Conservation (phyloP, 129 eudicot species). For the Arctium minus region DNA sequence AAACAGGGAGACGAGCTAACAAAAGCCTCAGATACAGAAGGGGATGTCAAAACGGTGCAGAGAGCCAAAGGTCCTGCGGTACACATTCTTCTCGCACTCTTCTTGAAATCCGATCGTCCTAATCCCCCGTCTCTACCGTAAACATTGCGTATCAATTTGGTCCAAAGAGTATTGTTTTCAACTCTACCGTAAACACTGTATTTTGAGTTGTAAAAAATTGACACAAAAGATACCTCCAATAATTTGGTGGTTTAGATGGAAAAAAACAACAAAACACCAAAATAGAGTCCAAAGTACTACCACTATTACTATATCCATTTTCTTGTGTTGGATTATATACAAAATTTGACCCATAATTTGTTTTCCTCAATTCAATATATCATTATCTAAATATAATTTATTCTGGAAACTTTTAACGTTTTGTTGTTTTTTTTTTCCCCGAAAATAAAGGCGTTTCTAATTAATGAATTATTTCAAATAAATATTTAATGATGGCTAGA, state of each 20-base stretch:
- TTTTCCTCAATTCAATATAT: not conserved
- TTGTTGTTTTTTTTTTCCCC: not conserved
- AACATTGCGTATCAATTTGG: too few relatives aligned
- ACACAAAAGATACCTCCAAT: not conserved
- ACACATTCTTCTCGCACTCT: too few relatives aligned
- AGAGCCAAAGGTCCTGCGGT: too few relatives aligned
- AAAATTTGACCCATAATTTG: not conserved
- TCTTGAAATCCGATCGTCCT: too few relatives aligned
- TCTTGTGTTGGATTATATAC: not conserved
- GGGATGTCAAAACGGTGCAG: too few relatives aligned
- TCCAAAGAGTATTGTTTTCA: too few relatives aligned
- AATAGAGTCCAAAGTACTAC: not conserved
- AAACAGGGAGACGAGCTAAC: too few relatives aligned
- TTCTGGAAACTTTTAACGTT: not conserved
- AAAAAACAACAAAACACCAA: not conserved
- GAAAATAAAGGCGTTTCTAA: not conserved
- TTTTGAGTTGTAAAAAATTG: not conserved
- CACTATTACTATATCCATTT: not conserved
- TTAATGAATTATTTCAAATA: too few relatives aligned
- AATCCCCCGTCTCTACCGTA: too few relatives aligned
- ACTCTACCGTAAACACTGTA: not conserved
- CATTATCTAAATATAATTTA: not conserved
- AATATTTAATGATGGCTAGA: too few relatives aligned
- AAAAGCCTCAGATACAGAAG: too few relatives aligned
- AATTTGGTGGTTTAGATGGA: not conserved